Conservation (phyloP, 305 asterid species). For the Caryopteris hybrid region DNA sequence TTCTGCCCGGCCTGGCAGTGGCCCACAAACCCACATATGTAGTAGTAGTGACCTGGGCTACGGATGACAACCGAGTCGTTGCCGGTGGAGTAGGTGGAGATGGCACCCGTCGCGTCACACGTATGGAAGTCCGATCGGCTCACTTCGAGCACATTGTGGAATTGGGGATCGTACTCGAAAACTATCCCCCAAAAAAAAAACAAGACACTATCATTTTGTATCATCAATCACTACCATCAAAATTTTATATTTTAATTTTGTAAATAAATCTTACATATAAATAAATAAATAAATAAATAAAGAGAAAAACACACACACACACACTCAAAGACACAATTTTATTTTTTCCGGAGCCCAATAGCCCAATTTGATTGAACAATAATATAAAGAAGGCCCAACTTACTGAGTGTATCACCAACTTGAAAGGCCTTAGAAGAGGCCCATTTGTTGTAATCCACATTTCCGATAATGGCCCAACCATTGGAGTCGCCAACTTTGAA, state of each 20-base stretch:
- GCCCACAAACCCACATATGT: constrained; percentile 49
- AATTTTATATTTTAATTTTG: not conserved
- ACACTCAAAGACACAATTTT: no score
- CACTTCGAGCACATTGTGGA: constrained; percentile 46
- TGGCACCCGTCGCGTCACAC: constrained; percentile 34
- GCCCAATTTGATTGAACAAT: no score
- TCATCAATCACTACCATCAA: no score
- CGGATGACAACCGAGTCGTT: constrained; percentile 38
- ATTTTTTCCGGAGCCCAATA: no score
- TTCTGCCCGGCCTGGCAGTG: constrained; percentile 63
- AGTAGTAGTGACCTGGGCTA: constrained; percentile 50
- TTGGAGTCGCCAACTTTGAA: constrained; percentile 45
- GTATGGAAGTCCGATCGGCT: constrained; percentile 35
- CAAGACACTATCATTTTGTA: no score
- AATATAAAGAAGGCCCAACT: not conserved
- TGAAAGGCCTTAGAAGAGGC: constrained; percentile 35
- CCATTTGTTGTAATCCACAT: constrained; percentile 42
- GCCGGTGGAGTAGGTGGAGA: constrained; percentile 38
- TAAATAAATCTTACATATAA: no score
- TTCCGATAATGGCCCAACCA: constrained; percentile 40
- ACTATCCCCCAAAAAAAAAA: constrained; percentile 12
- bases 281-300: no score
- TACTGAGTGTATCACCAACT: constrained; percentile 38
- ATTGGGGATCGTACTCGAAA: constrained; percentile 28
- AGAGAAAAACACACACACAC: no score